Evolutionary conservation across 495 filamentous ascomycete genomes (phyloP), one percentile per base, ranked within the genome.

Genomic region (Penicillium soppii): DNA sequence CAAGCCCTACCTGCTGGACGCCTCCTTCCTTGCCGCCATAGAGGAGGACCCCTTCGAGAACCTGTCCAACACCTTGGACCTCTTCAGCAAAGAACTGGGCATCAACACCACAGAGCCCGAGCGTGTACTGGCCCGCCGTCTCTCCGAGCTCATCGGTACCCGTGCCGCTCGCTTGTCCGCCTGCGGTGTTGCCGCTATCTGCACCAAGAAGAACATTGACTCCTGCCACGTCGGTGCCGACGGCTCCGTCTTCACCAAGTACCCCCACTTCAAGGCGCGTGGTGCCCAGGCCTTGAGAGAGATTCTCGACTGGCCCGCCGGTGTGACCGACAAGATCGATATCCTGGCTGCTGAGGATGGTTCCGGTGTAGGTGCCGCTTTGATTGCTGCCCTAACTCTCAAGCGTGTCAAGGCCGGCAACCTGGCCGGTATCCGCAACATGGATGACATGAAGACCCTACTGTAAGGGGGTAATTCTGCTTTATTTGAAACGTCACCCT

Each of bases 1-100:
- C 52, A 91, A 87, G 68, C 77, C 91, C 6, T 97, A 96, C 67
- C 82, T 83, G 4, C 78, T 97, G 10, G 92, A 97, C 69, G 84
- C 92, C 8, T 94, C 91, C 43, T 96, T 97, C 83, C 78, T 95
- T n/a, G 90, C 92, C n/a, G 76, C 83, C 56, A 94, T 97, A 65
- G 92, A 97, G 69, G 88, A 92, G 66, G 92, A 97, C 59, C 92
- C 92, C 1, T 95, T 87, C 58, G 92, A 97, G 81, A 95, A 96
- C 75, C 70, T 97, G 66, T 82, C 82, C 39, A 92, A 97, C 66
- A 95, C 90, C 5, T 69, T 76, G 27, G 91, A 94, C 19, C 77
- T 90, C 37, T 91, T 97, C 70, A 76, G 85, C 52, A 77, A 76
- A 58, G 84, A 84, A 53, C 82, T 97, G 16, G 72, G 72, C 65